A percentile compares a stretch with the other conserved stretches of the same genome.
phyloP scores from a whole-genome alignment of 345 rosid species.

The Brassica napus region Da-Ae NC_063446.1:58890001-58890500 shows the following conservation, averaged over 20 bases:
- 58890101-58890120: slow-evolving; percentile 67
- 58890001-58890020: slow-evolving; percentile 61
- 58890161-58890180: slow-evolving; percentile 37
- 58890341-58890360: slow-evolving; percentile 71
- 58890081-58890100: slow-evolving; percentile 76
- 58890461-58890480: slow-evolving; percentile 73
- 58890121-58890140: slow-evolving; percentile 88
- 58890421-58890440: slow-evolving; percentile 68
- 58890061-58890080: slow-evolving; percentile 83
- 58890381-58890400: slow-evolving; percentile 76
- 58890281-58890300: slow-evolving; percentile 64
- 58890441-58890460: slow-evolving; percentile 56
- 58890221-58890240: slow-evolving; percentile 33
- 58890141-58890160: slow-evolving; percentile 89
- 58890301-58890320: slow-evolving; percentile 86
- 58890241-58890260: slow-evolving; percentile 63
- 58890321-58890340: slow-evolving; percentile 89
- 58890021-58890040: slow-evolving; percentile 60
- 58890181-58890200: background rate
- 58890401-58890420: slow-evolving; percentile 92
- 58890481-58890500: slow-evolving; percentile 78
- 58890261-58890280: slow-evolving; percentile 71
- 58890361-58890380: slow-evolving; percentile 90
- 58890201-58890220: slow-evolving; percentile 3
- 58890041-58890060: slow-evolving; percentile 66